Evolutionary conservation across 2,329 filamentous ascomycete genomes (phyloP).

Genomic region (Arachnomyces sp.): DNA sequence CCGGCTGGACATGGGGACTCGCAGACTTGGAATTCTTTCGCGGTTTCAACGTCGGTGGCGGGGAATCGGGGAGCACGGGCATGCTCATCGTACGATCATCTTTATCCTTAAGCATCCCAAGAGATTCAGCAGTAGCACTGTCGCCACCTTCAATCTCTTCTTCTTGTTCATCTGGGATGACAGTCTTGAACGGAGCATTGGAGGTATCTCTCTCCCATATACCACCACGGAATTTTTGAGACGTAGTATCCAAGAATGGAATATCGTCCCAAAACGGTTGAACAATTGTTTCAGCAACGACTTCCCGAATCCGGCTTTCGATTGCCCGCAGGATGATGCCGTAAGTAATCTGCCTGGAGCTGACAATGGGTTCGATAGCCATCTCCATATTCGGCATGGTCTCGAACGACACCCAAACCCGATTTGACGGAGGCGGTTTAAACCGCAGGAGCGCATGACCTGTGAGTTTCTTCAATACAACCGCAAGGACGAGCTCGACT

Average conservation of each 20-base stretch:
- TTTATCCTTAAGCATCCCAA: constrained; percentile 24
- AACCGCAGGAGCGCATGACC: constrained; percentile 79
- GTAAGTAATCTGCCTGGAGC: constrained; percentile 90
- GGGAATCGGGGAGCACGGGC: constrained; percentile 22
- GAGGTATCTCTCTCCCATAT: constrained; percentile 54
- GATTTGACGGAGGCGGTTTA: constrained; percentile 91
- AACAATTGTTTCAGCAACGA: constrained; percentile 85
- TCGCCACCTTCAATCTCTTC: constrained; percentile 11
- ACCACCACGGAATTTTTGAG: constrained; percentile 74
- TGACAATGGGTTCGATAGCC: constrained; percentile 91
- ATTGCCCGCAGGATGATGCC: constrained; percentile 86
- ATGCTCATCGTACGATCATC: constrained; percentile 29
- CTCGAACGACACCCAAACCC: constrained; percentile 93
- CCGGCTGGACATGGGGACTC: constrained; percentile 15
- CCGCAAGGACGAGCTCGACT: constrained; percentile 80
- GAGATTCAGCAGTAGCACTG: constrained; percentile 12
- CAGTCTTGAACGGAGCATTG: constrained; percentile 33
- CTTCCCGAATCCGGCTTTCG: constrained; percentile 89
- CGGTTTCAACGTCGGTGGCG: constrained; percentile 17
- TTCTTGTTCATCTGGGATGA: constrained; percentile 31
- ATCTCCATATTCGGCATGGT: constrained; percentile 90
- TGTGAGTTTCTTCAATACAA: constrained; percentile 74
- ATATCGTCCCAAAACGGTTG: constrained; percentile 93
- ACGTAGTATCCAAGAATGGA: constrained; percentile 76
- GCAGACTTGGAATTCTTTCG: constrained; percentile 23